Conservation (phyloP, 2,329 filamentous ascomycete genomes). For the Scopulariopsis brevicaulis region DNA sequence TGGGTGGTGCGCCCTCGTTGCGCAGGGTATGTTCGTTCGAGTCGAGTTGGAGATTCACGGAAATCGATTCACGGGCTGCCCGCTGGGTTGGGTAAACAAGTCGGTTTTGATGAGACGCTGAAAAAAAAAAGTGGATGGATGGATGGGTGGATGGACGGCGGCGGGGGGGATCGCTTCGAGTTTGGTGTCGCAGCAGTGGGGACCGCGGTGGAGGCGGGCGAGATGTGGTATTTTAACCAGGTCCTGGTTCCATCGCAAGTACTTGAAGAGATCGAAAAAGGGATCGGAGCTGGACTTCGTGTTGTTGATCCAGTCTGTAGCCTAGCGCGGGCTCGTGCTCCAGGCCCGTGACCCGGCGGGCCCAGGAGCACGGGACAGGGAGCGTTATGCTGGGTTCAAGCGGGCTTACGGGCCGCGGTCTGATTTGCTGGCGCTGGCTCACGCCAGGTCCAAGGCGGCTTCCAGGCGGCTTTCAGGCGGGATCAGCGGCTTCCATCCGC, state of each 20-base stretch:
- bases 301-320: background rate
- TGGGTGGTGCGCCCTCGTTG: background rate
- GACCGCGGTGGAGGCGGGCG: background rate
- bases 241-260: background rate
- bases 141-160: background rate
- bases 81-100: too few relatives aligned
- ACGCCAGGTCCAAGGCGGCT: too few relatives aligned
- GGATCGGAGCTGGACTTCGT: background rate
- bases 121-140: background rate
- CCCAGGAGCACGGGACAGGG: background rate
- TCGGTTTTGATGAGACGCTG: background rate
- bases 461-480: background rate
- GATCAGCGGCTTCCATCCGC: background rate
- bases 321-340: background rate
- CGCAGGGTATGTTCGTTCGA: too few relatives aligned
- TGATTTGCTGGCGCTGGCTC: background rate
- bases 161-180: background rate
- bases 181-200: background rate
- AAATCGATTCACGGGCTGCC: too few relatives aligned
- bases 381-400: background rate
- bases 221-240: background rate
- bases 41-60: too few relatives aligned
- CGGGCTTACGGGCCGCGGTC: background rate
- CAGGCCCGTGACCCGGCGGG: background rate
- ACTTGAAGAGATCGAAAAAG: background rate